Conservation (phyloP, 257 asterid genomes). For the Knoxia roxburghii region DNA sequence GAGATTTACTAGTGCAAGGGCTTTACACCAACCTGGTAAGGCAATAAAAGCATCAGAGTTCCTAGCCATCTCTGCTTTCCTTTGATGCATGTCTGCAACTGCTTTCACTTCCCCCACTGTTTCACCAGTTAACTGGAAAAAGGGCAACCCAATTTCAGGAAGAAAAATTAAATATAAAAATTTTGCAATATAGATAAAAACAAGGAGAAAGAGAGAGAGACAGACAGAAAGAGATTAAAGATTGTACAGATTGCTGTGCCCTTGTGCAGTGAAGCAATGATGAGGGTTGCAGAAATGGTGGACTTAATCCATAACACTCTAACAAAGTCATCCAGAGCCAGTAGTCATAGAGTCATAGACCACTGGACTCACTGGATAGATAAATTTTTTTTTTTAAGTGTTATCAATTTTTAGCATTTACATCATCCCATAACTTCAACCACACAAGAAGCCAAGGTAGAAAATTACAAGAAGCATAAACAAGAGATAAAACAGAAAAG, state of each 20-base stretch:
- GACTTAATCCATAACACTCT: conserved; percentile 26
- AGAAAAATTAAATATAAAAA: conserved; percentile 5
- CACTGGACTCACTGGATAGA: conserved; percentile 22
- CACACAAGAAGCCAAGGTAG: conserved; percentile 45
- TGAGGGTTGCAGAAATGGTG: conserved; percentile 36
- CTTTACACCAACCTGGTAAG: conserved; percentile 72
- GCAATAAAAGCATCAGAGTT: conserved; percentile 99
- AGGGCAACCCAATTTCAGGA: conserved; percentile 19
- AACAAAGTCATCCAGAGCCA: conserved; percentile 24
- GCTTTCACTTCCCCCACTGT: conserved; percentile 99
- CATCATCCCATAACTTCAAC: conserved; percentile 23
- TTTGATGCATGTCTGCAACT: conserved; percentile 96
- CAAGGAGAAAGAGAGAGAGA: conserved; percentile 14
- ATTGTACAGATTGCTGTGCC: conserved; percentile 31
- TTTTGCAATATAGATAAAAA: conserved; percentile 13
- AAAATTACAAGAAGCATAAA: conserved; percentile 38
- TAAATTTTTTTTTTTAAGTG: neutral
- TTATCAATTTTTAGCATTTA: neutral
- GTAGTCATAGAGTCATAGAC: conserved; percentile 19
- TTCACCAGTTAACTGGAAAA: conserved; percentile 91
- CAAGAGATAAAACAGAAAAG: conserved; percentile 32
- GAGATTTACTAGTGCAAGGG: conserved; percentile 15
- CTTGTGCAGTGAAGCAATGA: conserved; percentile 57
- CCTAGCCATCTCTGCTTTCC: conserved; percentile 97
- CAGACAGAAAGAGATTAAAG: conserved; percentile 21